Evolutionary conservation across 331 rosid genomes (phyloP).

Genomic region (Stylosanthes scabra): DNA sequence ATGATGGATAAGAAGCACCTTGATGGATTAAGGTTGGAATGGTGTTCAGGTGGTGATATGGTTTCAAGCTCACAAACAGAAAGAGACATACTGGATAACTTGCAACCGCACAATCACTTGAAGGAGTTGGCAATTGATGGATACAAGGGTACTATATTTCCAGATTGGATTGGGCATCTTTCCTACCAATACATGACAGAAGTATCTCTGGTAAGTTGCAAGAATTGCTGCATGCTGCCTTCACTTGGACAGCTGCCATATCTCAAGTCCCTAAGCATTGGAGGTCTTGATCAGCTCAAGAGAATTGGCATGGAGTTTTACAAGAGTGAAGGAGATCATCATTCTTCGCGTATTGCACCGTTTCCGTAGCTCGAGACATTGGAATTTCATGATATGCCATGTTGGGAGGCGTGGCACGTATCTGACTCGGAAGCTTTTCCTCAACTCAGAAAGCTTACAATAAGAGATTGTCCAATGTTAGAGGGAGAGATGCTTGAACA

Average conservation of each 20-base stretch:
- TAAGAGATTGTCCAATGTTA: not conserved
- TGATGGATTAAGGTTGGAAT: not conserved
- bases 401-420: slow-evolving; percentile 29
- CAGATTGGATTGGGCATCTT: not conserved
- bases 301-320: slow-evolving; percentile 34
- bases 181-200: not conserved
- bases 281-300: not conserved
- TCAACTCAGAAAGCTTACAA: not conserved
- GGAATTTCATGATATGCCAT: slow-evolving; percentile 27
- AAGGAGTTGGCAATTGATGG: not conserved
- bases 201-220: not conserved
- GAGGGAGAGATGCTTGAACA: not conserved
- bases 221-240: not conserved
- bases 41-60: not conserved
- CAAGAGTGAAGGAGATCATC: not conserved
- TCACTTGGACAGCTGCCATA: not conserved
- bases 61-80: not conserved
- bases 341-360: not conserved
- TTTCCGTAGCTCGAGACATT: slow-evolving; percentile 27
- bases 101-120: not conserved
- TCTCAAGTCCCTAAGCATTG: not conserved
- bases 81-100: not conserved
- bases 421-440: slow-evolving; percentile 3
- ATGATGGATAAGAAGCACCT: not conserved
- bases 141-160: not conserved